Conservation (phyloP, 345 rosid genomes). For the Aethionema arabicum region DNA sequence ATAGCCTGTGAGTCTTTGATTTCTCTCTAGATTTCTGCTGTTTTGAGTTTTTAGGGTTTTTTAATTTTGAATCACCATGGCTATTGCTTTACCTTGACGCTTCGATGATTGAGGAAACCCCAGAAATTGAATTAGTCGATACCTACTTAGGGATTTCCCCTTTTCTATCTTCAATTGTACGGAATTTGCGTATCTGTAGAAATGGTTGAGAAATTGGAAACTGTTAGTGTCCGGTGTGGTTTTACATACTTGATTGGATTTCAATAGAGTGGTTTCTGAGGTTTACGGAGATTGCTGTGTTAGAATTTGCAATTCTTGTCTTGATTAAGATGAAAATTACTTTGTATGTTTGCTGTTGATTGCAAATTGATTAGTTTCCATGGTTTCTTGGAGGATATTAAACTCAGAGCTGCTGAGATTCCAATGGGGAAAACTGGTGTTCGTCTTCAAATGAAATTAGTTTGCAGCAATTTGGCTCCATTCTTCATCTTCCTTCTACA, state of each 20-base stretch:
- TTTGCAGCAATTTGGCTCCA: slow-evolving; percentile 81
- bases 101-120: slow-evolving; percentile 3
- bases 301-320: too few relatives aligned
- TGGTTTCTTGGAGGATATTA: neutral
- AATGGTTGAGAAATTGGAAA: neutral
- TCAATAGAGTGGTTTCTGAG: neutral
- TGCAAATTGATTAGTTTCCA: slow-evolving; percentile 9
- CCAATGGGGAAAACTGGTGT: slow-evolving; percentile 79
- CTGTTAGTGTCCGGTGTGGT: neutral
- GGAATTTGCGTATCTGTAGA: neutral
- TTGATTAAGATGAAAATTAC: neutral
- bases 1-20: slow-evolving; percentile 65
- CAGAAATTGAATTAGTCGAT: neutral
- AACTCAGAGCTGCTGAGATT: slow-evolving; percentile 74
- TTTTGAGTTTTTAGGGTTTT: slow-evolving; percentile 26
- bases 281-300: neutral
- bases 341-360: neutral
- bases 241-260: neutral
- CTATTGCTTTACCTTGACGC: neutral
- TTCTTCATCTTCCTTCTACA: slow-evolving; percentile 71
- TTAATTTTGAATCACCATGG: neutral
- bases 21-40: slow-evolving; percentile 12
- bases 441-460: slow-evolving; percentile 82
- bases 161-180: neutral
- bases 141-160: slow-evolving; percentile 7